phyloP scores from a whole-genome alignment of 225 moss, liverwort and hornwort species.

The Sphagnum contortum region DNA sequence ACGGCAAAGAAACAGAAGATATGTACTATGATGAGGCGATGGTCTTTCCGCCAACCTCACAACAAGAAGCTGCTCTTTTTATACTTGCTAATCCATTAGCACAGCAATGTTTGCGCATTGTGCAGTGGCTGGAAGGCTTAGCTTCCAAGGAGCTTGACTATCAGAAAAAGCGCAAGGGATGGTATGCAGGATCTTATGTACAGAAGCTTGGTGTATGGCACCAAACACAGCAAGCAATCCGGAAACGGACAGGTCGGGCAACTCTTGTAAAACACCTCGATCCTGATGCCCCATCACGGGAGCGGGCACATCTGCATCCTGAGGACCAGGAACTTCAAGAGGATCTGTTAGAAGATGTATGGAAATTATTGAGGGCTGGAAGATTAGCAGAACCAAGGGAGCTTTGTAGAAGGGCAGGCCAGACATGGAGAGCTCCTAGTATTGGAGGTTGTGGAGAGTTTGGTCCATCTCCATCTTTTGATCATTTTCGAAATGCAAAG shows the following conservation, averaged over 20 bases:
- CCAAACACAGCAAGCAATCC: slow-evolving; percentile 78
- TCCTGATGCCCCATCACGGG: slow-evolving; percentile 87
- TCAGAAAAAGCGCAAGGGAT: slow-evolving; percentile 92
- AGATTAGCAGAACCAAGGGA: slow-evolving; percentile 84
- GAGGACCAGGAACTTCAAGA: slow-evolving; percentile 96
- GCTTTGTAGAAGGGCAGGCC: slow-evolving; percentile 86
- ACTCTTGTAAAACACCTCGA: slow-evolving; percentile 66
- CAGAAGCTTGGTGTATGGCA: slow-evolving; percentile 96
- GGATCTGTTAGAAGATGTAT: slow-evolving; percentile 91
- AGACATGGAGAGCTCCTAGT: slow-evolving; percentile 94
- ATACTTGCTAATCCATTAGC: slow-evolving; percentile 61
- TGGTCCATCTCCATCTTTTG: slow-evolving; percentile 79
- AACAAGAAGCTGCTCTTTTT: slow-evolving; percentile 83
- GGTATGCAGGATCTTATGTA: slow-evolving; percentile 96
- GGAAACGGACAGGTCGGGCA: slow-evolving; percentile 60
- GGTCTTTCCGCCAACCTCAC: slow-evolving; percentile 74
- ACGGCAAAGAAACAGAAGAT: slow-evolving; percentile 74
- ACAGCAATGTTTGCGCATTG: slow-evolving; percentile 81
- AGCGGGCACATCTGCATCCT: slow-evolving; percentile 64
- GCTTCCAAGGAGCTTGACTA: slow-evolving; percentile 91
- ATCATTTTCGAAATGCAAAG: slow-evolving; percentile 52
- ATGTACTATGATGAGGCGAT: slow-evolving; percentile 61
- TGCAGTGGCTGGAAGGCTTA: slow-evolving; percentile 81
- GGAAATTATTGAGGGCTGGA: slow-evolving; percentile 84
- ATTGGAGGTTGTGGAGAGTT: slow-evolving; percentile 92